These are phyloP conservation scores for Verbena officinalis DNA, from an alignment of 257 asterid species.

Conservation along the genomic window DNA sequence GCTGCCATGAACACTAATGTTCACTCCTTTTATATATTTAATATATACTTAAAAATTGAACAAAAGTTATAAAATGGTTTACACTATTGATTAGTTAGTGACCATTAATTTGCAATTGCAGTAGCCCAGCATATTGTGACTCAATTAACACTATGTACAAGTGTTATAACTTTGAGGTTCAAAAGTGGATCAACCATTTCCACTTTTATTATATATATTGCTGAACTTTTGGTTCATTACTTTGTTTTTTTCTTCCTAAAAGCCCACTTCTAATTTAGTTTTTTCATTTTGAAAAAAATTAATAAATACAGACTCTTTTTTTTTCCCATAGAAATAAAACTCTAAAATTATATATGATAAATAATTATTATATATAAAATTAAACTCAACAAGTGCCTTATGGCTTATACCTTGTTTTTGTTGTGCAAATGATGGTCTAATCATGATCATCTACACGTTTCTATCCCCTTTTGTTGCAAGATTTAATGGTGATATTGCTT, in stretches of 20 bases:
- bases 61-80: conserved; percentile 20
- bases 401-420: no score
- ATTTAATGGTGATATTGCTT: conserved; percentile 27
- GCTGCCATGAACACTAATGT: conserved; percentile 35
- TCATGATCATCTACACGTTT: conserved; percentile 34
- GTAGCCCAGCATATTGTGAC: conserved; percentile 35
- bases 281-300: no score
- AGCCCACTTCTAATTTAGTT: no score
- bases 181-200: conserved; percentile 36
- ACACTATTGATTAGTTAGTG: conserved; percentile 30
- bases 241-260: no score
- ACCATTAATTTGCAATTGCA: conserved; percentile 20
- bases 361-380: no score
- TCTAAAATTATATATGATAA: no score
- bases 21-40: conserved; percentile 17
- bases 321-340: no score
- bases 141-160: conserved; percentile 38
- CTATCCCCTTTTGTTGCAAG: conserved; percentile 31
- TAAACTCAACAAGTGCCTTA: no score
- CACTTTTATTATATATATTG: background rate
- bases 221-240: no score
- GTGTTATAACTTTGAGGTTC: conserved; percentile 28
- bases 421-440: conserved; percentile 32
- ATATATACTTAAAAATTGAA: background rate
- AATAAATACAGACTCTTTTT: no score